Percentiles rank a stretch among this genome's conserved stretches.
Conservation (phyloP, 2,329 filamentous ascomycete species). For the Cladosporium phlei region DNA sequence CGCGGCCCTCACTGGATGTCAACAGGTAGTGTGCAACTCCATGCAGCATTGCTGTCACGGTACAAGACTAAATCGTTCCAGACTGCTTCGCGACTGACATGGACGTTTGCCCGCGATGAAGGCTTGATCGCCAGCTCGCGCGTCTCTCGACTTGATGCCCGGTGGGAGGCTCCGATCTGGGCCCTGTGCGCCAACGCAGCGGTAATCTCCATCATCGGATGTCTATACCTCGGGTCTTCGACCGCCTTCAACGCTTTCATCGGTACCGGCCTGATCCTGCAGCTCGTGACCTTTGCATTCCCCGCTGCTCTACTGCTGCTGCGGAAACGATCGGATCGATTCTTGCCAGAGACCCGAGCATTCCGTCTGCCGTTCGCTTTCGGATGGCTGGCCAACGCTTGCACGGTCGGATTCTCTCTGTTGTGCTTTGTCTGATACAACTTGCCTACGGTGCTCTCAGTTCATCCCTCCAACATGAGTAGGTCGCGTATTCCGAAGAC, state of each 20-base stretch:
- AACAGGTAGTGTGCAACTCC: no score
- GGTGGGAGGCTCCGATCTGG: constrained; percentile 52
- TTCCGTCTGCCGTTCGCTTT: not conserved
- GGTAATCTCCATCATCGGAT: constrained; percentile 39
- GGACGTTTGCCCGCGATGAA: constrained; percentile 52
- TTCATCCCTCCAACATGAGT: no score
- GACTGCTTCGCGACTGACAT: constrained; percentile 40
- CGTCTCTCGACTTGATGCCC: constrained; percentile 47
- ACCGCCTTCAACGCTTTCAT: constrained; percentile 34
- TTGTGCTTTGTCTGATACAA: no score
- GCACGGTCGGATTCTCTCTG: no score
- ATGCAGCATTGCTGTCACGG: no score
- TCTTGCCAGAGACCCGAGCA: not conserved
- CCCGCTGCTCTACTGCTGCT: constrained; percentile 45
- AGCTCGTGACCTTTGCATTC: constrained; percentile 37
- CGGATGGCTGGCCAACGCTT: constrained; percentile 2
- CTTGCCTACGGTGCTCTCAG: no score
- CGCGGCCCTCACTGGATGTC: constrained; percentile 5
- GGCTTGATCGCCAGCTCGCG: constrained; percentile 51
- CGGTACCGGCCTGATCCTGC: constrained; percentile 39
- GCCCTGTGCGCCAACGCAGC: constrained; percentile 49
- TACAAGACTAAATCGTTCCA: no score
- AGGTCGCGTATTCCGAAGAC: no score
- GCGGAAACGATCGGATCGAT: constrained; percentile 27
- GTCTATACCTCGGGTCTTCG: constrained; percentile 19